phyloP scores from a whole-genome alignment of 2,329 filamentous ascomycete species.

The Colletotrichum tamarilloi region DNA sequence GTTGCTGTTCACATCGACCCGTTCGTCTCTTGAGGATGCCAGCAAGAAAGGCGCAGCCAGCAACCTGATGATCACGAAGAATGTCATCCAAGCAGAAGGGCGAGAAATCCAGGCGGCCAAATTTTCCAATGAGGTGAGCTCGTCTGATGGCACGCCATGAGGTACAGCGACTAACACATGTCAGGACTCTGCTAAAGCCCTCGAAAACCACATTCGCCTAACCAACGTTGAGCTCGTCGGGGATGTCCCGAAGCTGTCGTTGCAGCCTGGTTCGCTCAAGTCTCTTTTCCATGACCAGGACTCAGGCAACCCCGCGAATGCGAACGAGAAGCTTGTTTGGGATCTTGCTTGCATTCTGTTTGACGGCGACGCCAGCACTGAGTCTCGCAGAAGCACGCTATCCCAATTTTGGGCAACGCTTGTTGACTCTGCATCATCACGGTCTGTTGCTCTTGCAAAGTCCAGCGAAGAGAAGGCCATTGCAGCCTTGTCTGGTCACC shows the following conservation, averaged over 20 bases:
- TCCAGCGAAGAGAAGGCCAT: constrained; percentile 86
- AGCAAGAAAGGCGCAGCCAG: constrained; percentile 52
- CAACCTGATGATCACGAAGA: constrained; percentile 64
- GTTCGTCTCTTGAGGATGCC: constrained; percentile 34
- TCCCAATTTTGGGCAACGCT: constrained; percentile 74
- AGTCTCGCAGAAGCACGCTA: constrained; percentile 71
- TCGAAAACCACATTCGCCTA: constrained; percentile 65
- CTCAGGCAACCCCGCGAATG: constrained; percentile 55
- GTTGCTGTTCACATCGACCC: constrained; percentile 67
- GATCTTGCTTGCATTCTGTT: constrained; percentile 88
- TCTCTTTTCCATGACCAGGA: constrained; percentile 55
- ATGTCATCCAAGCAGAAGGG: constrained; percentile 70
- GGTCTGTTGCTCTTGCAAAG: constrained; percentile 66
- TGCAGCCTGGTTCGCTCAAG: constrained; percentile 51
- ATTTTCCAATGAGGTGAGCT: constrained; percentile 65
- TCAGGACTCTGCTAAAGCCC: constrained; percentile 65
- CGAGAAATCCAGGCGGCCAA: constrained; percentile 74
- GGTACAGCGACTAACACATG: constrained; percentile 35
- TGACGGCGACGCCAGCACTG: constrained; percentile 64
- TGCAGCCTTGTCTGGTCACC: constrained; percentile 80
- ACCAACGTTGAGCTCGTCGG: constrained; percentile 65
- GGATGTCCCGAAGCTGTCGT: constrained; percentile 69
- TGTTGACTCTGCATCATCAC: constrained; percentile 69
- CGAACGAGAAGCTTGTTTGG: constrained; percentile 84
- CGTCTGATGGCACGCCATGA: background rate